phyloP scores from a whole-genome alignment of 2,329 filamentous ascomycete genomes.

The Colletotrichum aenigma region DNA sequence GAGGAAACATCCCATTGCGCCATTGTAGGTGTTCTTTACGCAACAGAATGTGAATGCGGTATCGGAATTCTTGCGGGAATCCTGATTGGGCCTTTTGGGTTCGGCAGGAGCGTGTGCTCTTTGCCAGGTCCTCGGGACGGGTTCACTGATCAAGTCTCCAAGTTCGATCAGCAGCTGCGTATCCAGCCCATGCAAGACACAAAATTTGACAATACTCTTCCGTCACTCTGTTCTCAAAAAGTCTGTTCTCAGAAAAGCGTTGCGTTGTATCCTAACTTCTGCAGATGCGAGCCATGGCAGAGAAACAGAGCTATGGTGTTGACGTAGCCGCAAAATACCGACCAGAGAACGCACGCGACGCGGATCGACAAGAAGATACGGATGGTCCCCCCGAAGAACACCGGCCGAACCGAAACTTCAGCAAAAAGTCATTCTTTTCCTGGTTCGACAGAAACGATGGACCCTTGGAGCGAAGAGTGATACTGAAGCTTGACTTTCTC shows the following conservation, averaged over 20 bases:
- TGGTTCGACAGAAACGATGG: neutral
- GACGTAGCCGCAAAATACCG: neutral
- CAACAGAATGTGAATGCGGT: neutral
- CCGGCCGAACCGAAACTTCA: neutral
- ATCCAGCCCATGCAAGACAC: neutral
- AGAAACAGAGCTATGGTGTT: neutral
- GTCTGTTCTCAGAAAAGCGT: neutral
- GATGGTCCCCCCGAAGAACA: neutral
- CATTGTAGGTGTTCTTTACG: neutral
- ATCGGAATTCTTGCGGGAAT: neutral
- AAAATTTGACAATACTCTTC: accelerated
- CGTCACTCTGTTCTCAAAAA: accelerated
- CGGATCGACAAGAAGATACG: neutral
- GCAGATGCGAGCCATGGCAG: neutral
- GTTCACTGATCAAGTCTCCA: neutral
- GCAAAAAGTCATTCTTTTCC: neutral
- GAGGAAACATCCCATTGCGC: neutral
- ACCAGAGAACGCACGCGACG: neutral
- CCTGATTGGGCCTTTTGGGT: neutral
- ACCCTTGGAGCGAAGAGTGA: neutral
- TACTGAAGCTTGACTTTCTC: neutral
- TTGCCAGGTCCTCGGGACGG: neutral
- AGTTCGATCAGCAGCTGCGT: neutral
- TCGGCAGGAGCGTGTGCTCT: neutral
- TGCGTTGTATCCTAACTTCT: accelerated